Base-by-base conservation (phyloP, 257 asterid genomes). In the Echium plantagineum region DNA sequence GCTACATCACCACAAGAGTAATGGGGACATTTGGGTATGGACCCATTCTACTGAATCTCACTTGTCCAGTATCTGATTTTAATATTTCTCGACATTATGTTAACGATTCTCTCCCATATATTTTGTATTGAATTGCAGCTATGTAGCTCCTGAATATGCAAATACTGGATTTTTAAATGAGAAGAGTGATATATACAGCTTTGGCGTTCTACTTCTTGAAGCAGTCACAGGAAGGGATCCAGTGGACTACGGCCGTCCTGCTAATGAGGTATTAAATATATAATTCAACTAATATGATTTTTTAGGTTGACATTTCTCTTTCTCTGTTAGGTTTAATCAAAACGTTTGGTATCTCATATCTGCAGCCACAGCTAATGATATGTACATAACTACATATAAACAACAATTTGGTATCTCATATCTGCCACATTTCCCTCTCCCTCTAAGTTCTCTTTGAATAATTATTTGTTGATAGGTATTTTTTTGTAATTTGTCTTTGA, bases 21-120 rank as follows among this genome's bases (percentile, higher is more conserved):
- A 91, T 91, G 98, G 98, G 98, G 59, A 91, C 98, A 64, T 91
- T 91, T 61, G 98, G 98, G 98, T 91, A 79, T 38, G 56, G 66
- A 51, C 46, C 57, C 12, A 1, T 19, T 7, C 64, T 63, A 60
- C 21, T 49, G n/a, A 9, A 22, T n/a, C 38, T 32, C 31, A 15
- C 28, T 46, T 18, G 42, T 17, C 53, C 49, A 10, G 5, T 12
- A 42, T 42, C 16, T 42, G 15, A 55, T 77, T 31, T 32, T 8
- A 21, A 7, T 24, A 56, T 56, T 22, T 21, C 31, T 18, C 15
- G 28, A 53, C 57, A 17, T 53, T n/a, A 19, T 18, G 28, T 7
- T 15, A 42, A 15, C 5, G 49, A 42, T 12, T 15, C 49, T 10
- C 17, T 42, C 49, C 17, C 49, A 42, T 54, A 38, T 47, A 15